Conservation (phyloP, 2,329 filamentous ascomycete genomes). For the Septoria linicola region DNA sequence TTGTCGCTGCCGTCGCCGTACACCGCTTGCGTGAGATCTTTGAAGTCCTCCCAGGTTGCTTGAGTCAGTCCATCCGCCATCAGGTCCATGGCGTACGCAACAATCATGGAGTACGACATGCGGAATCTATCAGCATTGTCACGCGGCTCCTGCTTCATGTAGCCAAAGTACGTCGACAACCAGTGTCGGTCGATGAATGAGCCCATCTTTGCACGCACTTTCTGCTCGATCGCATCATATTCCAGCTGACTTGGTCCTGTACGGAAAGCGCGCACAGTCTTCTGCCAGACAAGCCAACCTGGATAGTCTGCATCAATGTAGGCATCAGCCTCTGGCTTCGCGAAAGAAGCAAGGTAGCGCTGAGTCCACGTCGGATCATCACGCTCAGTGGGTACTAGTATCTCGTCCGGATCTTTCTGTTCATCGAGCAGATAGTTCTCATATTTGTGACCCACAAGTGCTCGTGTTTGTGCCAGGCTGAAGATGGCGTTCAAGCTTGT, state of each 20-base stretch:
- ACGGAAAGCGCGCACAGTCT: conserved; percentile 76
- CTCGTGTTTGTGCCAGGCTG: conserved; percentile 81
- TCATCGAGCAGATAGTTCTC: conserved; percentile 80
- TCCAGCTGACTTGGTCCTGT: conserved; percentile 67
- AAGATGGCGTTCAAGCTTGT: conserved; percentile 75
- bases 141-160: conserved; percentile 92
- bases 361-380: conserved; percentile 77
- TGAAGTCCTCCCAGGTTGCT: conserved; percentile 82
- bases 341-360: conserved; percentile 75
- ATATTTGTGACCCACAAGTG: conserved; percentile 82
- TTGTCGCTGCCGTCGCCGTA: conserved; percentile 95
- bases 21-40: conserved; percentile 71
- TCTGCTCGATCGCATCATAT: conserved; percentile 79
- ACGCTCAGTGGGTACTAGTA: conserved; percentile 69
- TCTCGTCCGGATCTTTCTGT: conserved; percentile 73
- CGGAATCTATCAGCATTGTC: conserved; percentile 84
- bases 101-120: conserved; percentile 79
- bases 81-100: conserved; percentile 87
- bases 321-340: conserved; percentile 74
- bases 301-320: conserved; percentile 90
- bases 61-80: conserved; percentile 76
- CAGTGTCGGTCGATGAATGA: conserved; percentile 76
- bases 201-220: conserved; percentile 75
- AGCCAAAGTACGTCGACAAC: conserved; percentile 85
- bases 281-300: conserved; percentile 95